Conservation (phyloP, 441 rosid genomes). For the Pelargonium cotyledonis region DNA sequence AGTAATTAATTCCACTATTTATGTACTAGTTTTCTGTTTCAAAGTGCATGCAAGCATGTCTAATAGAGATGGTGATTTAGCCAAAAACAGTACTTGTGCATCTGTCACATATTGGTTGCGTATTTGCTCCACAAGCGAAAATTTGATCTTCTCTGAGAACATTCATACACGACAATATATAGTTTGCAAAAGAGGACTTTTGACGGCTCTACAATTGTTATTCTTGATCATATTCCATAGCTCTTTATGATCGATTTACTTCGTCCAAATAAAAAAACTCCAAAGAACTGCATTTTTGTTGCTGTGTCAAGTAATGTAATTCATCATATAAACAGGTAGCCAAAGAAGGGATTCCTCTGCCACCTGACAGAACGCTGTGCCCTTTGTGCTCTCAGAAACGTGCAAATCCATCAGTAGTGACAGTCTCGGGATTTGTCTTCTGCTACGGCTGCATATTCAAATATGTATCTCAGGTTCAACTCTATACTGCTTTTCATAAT, state of each 20-base stretch:
- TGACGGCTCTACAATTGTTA: background rate
- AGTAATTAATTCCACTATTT: too few species aligned
- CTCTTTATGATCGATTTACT: background rate
- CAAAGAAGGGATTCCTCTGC: constrained; percentile 77
- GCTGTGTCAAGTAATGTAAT: constrained; percentile 1
- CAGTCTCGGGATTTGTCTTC: constrained; percentile 91
- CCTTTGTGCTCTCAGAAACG: constrained; percentile 94
- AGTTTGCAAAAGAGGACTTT: too few species aligned
- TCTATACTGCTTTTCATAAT: constrained; percentile 8
- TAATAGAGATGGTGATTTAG: background rate
- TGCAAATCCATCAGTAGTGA: constrained; percentile 92
- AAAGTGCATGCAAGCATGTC: background rate
- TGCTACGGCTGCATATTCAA: constrained; percentile 93
- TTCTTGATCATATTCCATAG: background rate
- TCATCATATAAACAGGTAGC: constrained; percentile 49
- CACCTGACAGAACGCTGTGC: constrained; percentile 67
- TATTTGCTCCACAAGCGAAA: too few species aligned
- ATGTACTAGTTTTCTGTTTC: background rate
- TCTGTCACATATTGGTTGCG: too few species aligned
- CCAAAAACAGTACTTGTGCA: background rate
- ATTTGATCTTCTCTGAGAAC: too few species aligned
- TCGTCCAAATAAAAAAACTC: background rate
- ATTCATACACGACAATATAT: background rate
- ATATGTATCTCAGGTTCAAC: constrained; percentile 77
- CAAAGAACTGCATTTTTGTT: constrained; percentile 2